Evolutionary conservation across 2,329 filamentous ascomycete genomes (phyloP).

Genomic region (Chaetomium olivaceum): DNA sequence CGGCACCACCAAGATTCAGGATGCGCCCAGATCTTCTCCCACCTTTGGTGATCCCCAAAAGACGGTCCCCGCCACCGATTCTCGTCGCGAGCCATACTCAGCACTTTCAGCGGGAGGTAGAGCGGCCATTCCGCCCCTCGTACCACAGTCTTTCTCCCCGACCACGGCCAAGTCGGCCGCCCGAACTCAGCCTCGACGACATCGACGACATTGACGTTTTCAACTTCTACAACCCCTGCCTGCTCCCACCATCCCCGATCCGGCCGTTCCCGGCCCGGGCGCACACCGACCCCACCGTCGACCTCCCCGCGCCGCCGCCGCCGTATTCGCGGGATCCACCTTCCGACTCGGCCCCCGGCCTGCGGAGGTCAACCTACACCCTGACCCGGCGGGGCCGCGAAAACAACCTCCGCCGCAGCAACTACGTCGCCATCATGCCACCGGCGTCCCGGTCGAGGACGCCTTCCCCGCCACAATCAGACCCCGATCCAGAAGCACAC

Average conservation of each 20-base stretch:
- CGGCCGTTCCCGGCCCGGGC: not conserved
- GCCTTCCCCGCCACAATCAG: not conserved
- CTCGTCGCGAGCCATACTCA: not conserved
- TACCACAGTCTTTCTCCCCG: not conserved
- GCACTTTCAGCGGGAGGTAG: not conserved
- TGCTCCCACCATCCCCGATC: constrained; percentile 22
- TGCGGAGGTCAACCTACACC: not conserved
- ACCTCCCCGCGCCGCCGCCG: not conserved
- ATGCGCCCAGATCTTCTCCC: constrained; percentile 18
- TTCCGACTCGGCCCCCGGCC: not conserved
- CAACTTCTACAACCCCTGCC: constrained; percentile 27
- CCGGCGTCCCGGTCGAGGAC: not conserved
- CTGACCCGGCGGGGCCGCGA: not conserved
- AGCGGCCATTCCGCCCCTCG: not conserved
- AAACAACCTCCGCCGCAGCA: not conserved
- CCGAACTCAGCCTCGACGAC: constrained; percentile 3
- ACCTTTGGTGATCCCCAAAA: constrained; percentile 13
- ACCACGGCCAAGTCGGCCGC: not conserved
- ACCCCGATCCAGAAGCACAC: not conserved
- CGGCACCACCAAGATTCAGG: not conserved
- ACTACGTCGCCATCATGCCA: not conserved
- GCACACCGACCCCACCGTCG: not conserved
- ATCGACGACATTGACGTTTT: constrained; percentile 24
- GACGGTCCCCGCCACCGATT: not conserved
- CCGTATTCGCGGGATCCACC: not conserved